A percentile compares a stretch with the other conserved stretches of the same genome.
Evolutionary conservation across 345 rosid species (phyloP).

Genomic region (Aquilaria malaccensis): DNA sequence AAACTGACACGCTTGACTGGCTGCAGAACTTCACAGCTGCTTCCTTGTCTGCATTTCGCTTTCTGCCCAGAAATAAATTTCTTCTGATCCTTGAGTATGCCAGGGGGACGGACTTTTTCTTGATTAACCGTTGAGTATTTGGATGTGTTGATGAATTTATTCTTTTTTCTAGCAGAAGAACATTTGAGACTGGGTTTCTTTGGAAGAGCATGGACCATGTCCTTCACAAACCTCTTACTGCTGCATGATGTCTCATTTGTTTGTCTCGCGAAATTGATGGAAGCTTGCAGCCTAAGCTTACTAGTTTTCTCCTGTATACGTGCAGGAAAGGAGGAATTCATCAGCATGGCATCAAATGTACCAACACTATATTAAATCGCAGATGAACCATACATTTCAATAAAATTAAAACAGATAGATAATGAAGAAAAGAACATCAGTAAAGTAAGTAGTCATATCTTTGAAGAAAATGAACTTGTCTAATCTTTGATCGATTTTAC

Average conservation of each 20-base stretch:
- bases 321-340: slow-evolving; percentile 10
- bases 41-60: slow-evolving; percentile 14
- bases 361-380: no score
- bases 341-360: neutral
- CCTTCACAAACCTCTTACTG: slow-evolving; percentile 14
- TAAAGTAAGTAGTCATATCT: no score
- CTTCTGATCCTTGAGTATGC: slow-evolving; percentile 36
- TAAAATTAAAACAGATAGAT: no score
- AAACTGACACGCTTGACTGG: slow-evolving; percentile 39
- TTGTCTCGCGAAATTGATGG: slow-evolving; percentile 14
- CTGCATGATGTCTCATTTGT: slow-evolving; percentile 15
- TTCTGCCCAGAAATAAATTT: slow-evolving; percentile 22
- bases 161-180: slow-evolving; percentile 21
- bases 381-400: no score
- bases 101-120: slow-evolving; percentile 22
- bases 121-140: slow-evolving; percentile 17
- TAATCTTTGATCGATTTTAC: no score
- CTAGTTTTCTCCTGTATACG: slow-evolving; percentile 17
- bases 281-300: slow-evolving; percentile 26
- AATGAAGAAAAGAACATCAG: no score
- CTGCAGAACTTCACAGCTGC: slow-evolving; percentile 18
- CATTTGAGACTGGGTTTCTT: slow-evolving; percentile 19
- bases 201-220: slow-evolving; percentile 13
- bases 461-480: no score
- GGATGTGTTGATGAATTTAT: slow-evolving; percentile 14